These are phyloP conservation scores for Russula earlei DNA, from an alignment of 768 basidiomycete genomes.

Conservation along the genomic window DNA sequence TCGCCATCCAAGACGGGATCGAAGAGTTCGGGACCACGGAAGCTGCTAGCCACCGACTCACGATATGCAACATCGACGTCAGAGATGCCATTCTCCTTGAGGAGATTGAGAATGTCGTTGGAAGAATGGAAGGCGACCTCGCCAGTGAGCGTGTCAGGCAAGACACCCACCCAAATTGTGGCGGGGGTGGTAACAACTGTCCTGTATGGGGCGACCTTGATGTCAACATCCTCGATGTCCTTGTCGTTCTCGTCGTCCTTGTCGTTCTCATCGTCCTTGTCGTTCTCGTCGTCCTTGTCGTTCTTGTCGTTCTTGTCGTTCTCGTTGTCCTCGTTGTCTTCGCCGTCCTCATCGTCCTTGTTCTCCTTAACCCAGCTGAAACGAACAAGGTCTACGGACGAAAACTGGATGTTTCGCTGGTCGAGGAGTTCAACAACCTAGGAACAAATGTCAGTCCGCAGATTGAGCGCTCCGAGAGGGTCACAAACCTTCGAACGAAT, in stretches of 20 bases:
- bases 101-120: slow-evolving; percentile 19
- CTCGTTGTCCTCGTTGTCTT: slow-evolving; percentile 21
- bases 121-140: slow-evolving; percentile 18
- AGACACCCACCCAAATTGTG: slow-evolving; percentile 4
- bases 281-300: slow-evolving; percentile 14
- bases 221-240: too few relatives aligned
- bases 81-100: slow-evolving; percentile 12
- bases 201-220: too few relatives aligned
- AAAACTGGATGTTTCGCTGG: background rate
- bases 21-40: slow-evolving; percentile 21
- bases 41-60: slow-evolving; percentile 18
- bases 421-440: slow-evolving; percentile 9
- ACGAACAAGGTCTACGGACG: slow-evolving; percentile 5
- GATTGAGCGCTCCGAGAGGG: background rate
- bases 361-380: slow-evolving; percentile 14
- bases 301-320: slow-evolving; percentile 7
- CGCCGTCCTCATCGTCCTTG: slow-evolving; percentile 10
- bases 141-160: slow-evolving; percentile 22
- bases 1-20: slow-evolving; percentile 20
- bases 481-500: background rate
- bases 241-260: too few relatives aligned
- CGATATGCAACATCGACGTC: slow-evolving; percentile 24
- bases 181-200: background rate
- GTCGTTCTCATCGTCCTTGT: slow-evolving; percentile 22
- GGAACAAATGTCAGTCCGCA: background rate